Percentiles rank a stretch among this genome's conserved stretches.
phyloP scores from a whole-genome alignment of 495 filamentous ascomycete species.

The Penicillium maclennaniae region DNA sequence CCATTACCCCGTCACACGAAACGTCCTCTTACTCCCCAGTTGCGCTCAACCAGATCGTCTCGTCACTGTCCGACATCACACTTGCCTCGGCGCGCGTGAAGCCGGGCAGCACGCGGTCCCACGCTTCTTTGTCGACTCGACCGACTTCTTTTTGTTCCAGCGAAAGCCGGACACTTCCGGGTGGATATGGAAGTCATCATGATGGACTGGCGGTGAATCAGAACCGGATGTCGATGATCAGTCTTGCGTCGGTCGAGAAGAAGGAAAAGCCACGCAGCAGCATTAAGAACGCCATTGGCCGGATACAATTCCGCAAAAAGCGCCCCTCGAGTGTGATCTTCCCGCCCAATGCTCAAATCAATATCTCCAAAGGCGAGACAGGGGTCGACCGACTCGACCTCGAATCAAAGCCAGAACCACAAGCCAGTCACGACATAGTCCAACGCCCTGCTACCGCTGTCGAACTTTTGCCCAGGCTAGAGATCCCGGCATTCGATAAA shows the following conservation, averaged over 20 bases:
- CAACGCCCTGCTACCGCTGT: slow-evolving; percentile 6
- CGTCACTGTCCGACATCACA: slow-evolving; percentile 38
- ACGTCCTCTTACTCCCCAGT: slow-evolving; percentile 13
- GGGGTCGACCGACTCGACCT: slow-evolving; percentile 31
- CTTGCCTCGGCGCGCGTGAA: slow-evolving; percentile 33
- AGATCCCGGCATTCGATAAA: slow-evolving; percentile 38
- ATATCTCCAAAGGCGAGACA: slow-evolving; percentile 22
- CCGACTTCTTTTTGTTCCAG: slow-evolving; percentile 44
- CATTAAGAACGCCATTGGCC: slow-evolving; percentile 38
- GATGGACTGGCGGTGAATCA: slow-evolving; percentile 6
- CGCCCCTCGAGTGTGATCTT: slow-evolving; percentile 30
- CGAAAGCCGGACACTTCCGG: slow-evolving; percentile 26
- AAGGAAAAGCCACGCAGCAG: slow-evolving; percentile 34
- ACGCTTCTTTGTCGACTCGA: slow-evolving; percentile 39
- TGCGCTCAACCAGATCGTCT: slow-evolving; percentile 29
- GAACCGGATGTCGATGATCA: slow-evolving; percentile 32
- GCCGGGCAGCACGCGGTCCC: slow-evolving; percentile 38
- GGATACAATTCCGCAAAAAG: slow-evolving; percentile 39
- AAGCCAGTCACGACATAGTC: slow-evolving; percentile 3
- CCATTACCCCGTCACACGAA: slow-evolving; percentile 27
- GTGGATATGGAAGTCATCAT: slow-evolving; percentile 10
- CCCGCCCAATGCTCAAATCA: slow-evolving; percentile 31
- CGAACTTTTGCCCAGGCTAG: slow-evolving; percentile 26
- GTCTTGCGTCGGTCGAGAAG: slow-evolving; percentile 29
- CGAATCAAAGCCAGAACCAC: slow-evolving; percentile 19